These are phyloP conservation scores for Brassica incana DNA, from an alignment of 345 rosid species.

Conservation along the genomic window DNA sequence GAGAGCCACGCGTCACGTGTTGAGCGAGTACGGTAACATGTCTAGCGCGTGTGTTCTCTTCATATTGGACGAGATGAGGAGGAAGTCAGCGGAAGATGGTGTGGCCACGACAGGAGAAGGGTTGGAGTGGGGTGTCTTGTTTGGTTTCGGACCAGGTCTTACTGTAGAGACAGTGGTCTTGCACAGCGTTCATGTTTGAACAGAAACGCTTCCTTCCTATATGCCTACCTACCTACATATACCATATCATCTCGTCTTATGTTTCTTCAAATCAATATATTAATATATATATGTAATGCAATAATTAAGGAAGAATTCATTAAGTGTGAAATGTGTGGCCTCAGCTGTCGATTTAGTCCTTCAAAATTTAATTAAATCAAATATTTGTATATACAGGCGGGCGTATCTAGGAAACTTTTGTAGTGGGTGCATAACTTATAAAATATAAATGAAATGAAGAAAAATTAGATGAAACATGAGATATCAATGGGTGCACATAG, in stretches of 20 bases:
- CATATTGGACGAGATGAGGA: constrained; percentile 79
- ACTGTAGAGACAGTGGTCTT: constrained; percentile 78
- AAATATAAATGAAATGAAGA: too few relatives aligned
- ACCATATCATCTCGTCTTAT: not conserved
- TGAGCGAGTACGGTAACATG: constrained; percentile 80
- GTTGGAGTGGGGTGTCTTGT: constrained; percentile 79
- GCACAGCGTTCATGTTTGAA: constrained; percentile 52
- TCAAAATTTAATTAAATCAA: not conserved
- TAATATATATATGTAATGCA: not conserved
- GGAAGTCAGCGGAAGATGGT: constrained; percentile 54
- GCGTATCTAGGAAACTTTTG: too few relatives aligned
- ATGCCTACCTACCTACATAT: constrained; percentile 23
- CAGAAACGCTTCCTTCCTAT: constrained; percentile 1
- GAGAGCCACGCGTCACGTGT: constrained; percentile 59
- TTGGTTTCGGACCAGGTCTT: constrained; percentile 86
- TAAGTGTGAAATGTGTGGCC: not conserved
- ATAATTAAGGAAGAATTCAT: constrained; percentile 9
- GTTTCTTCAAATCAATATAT: not conserved
- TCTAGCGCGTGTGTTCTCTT: constrained; percentile 80
- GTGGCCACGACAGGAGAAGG: constrained; percentile 73
- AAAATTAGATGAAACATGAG: too few relatives aligned
- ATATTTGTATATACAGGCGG: constrained; percentile 16
- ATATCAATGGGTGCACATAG: too few relatives aligned
- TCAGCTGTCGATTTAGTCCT: not conserved
- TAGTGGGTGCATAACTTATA: too few relatives aligned